Evolutionary conservation across 78 protist species (phyloP).

Genomic region (Blattamonas nauphoetae): DNA sequence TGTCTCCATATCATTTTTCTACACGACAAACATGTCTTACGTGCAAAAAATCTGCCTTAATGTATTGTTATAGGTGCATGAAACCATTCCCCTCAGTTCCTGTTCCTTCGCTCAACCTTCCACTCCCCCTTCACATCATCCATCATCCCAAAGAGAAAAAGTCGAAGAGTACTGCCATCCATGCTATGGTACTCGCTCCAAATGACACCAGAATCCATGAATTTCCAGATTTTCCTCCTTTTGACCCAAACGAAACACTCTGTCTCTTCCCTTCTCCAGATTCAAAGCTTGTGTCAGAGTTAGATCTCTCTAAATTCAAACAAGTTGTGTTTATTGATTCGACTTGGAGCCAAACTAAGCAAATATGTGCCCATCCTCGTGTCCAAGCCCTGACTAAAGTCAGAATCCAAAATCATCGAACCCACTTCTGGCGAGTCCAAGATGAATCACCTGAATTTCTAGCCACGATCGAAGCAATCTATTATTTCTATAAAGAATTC

Average conservation of each 20-base stretch:
- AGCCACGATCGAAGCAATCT: slow-evolving; percentile 27
- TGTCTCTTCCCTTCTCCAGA: slow-evolving; percentile 12
- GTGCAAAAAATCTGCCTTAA: not conserved
- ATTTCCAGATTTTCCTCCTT: slow-evolving; percentile 13
- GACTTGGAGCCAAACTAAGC: not conserved
- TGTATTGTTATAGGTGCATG: not conserved
- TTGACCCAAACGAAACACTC: slow-evolving; percentile 15
- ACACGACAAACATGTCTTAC: not conserved
- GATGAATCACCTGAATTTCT: not conserved
- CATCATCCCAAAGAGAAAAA: slow-evolving; percentile 23
- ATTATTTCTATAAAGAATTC: slow-evolving; percentile 16
- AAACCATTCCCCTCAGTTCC: not conserved
- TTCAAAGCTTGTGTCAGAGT: not conserved
- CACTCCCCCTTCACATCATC: not conserved
- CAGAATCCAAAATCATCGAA: not conserved
- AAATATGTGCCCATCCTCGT: not conserved
- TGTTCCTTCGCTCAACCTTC: not conserved
- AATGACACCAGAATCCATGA: not conserved
- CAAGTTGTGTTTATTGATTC: slow-evolving; percentile 19
- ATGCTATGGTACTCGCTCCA: not conserved
- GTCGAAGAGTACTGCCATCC: slow-evolving; percentile 23
- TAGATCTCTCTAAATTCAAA: not conserved
- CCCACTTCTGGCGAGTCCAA: slow-evolving; percentile 23
- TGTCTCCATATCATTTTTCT: not conserved
- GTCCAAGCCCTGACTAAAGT: not conserved